Conservation (phyloP, 768 basidiomycete genomes). For the Sporobolomyces pararoseus region DNA sequence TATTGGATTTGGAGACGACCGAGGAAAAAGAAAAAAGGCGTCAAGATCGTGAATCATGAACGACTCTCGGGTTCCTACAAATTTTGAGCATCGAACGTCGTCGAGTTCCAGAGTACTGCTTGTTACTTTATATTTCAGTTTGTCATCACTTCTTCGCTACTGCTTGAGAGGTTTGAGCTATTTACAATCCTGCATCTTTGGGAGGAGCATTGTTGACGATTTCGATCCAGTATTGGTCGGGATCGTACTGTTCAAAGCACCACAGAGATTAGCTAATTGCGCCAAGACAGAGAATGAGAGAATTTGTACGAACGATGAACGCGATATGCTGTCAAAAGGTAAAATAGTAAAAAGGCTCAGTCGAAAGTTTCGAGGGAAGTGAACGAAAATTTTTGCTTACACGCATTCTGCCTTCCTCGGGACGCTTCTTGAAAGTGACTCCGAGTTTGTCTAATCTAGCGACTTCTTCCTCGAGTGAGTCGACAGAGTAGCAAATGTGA, state of each 20-base stretch:
- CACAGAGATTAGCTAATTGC: no score
- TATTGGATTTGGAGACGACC: no score
- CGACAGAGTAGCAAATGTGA: conserved; percentile 81
- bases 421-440: conserved; percentile 82
- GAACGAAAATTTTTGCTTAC: conserved; percentile 1
- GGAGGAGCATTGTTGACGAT: conserved; percentile 9
- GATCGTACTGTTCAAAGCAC: conserved; percentile 17
- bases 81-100: no score
- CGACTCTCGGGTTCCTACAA: no score
- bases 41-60: no score
- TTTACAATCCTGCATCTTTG: conserved; percentile 1
- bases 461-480: conserved; percentile 76
- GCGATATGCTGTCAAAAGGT: conserved; percentile 34
- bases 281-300: neutral
- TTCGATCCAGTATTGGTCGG: conserved; percentile 21
- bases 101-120: no score
- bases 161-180: neutral
- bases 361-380: no score
- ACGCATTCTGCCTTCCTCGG: conserved; percentile 75
- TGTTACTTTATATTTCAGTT: no score
- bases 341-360: no score
- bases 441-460: conserved; percentile 73
- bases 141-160: neutral
- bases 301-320: conserved; percentile 16
- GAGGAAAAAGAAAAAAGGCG: no score